Percentiles rank a stretch among this genome's conserved stretches.
Evolutionary conservation across 1,139 yeast species (phyloP).

Genomic region (Protomyces lactucae-debilis): DNA sequence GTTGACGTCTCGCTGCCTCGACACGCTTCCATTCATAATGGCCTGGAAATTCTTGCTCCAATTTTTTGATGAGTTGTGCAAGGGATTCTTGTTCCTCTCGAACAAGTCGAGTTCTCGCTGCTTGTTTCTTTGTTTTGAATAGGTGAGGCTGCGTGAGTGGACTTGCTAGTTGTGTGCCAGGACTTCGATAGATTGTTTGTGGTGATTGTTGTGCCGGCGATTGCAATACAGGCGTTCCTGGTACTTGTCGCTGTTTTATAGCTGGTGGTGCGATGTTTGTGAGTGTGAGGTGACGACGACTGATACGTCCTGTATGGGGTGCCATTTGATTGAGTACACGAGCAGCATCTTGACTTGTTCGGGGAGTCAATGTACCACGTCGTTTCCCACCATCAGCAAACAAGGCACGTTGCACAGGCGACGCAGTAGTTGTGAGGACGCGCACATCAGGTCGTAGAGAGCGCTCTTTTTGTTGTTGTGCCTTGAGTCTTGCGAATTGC

Average conservation of each 20-base stretch:
- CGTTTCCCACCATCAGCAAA: neutral
- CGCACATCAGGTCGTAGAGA: neutral
- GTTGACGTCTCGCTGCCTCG: constrained; percentile 6
- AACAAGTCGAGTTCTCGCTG: neutral
- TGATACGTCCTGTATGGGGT: constrained; percentile 9
- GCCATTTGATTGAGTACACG: constrained; percentile 1
- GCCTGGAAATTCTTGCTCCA: constrained; percentile 12
- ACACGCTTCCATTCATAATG: constrained; percentile 18
- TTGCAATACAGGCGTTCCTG: neutral
- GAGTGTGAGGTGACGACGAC: neutral
- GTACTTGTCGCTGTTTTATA: neutral
- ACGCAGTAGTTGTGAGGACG: neutral
- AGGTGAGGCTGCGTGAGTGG: constrained; percentile 7
- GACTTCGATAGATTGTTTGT: constrained; percentile 9
- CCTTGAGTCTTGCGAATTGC: constrained; percentile 1
- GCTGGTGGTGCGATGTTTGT: neutral
- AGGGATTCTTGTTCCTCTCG: constrained; percentile 6
- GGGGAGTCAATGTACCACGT: neutral
- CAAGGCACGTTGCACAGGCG: constrained; percentile 3
- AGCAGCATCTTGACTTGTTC: constrained; percentile 12
- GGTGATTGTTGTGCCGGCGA: constrained; percentile 10
- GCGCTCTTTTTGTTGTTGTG: neutral
- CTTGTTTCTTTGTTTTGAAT: constrained; percentile 2
- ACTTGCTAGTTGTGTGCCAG: constrained; percentile 12
- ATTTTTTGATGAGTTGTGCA: constrained; percentile 9